phyloP scores from a whole-genome alignment of 148 eudicot genomes.

The Fallopia convolvulus region DNA sequence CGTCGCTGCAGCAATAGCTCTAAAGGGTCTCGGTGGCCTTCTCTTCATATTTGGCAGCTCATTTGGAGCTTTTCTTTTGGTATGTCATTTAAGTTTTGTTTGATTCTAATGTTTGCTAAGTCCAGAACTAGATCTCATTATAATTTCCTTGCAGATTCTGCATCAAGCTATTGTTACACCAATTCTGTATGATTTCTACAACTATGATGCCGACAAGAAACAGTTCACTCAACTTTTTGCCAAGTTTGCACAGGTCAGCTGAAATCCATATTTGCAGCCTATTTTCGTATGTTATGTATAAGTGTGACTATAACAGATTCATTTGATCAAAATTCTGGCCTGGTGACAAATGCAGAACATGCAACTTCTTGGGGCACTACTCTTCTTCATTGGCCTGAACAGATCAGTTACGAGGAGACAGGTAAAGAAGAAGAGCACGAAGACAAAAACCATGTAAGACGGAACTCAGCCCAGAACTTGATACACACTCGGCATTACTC shows the following conservation, averaged over 20 bases:
- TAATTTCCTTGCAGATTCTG: constrained; percentile 36
- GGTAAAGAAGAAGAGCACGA: neutral
- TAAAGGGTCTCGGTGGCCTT: constrained; percentile 77
- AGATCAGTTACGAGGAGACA: neutral
- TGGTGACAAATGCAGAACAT: neutral
- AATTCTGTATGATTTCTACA: constrained; percentile 87
- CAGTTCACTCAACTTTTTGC: constrained; percentile 59
- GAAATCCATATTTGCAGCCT: neutral
- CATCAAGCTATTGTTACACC: constrained; percentile 73
- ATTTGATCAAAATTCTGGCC: neutral
- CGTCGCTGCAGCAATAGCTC: constrained; percentile 56
- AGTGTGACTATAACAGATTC: neutral
- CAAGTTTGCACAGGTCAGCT: constrained; percentile 70
- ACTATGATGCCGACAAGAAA: constrained; percentile 65
- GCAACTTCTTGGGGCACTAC: constrained; percentile 7
- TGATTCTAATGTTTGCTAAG: neutral
- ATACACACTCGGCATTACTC: neutral
- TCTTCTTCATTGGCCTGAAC: constrained; percentile 1
- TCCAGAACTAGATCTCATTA: neutral
- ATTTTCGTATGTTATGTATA: neutral
- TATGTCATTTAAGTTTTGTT: constrained; percentile 7
- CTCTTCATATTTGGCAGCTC: constrained; percentile 74
- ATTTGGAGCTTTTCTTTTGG: constrained; percentile 77
- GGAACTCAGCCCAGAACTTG: neutral
- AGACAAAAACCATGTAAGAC: constrained; percentile 1